A percentile compares a stretch with the other conserved stretches of the same genome.
Evolutionary conservation across 192 early-diverging fungal genomes (phyloP).

Genomic region (Mortierella antarctica): DNA sequence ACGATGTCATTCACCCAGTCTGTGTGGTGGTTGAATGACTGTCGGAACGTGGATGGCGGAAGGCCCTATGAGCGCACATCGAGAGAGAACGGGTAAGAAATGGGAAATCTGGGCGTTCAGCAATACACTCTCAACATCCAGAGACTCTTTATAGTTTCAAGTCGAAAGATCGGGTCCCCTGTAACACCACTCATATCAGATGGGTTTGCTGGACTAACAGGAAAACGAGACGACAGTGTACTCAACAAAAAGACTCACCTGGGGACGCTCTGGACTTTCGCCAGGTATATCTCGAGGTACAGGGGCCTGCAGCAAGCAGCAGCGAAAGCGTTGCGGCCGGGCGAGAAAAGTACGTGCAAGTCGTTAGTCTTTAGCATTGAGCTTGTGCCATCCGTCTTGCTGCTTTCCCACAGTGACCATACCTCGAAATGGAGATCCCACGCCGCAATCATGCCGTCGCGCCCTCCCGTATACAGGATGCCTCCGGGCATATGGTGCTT

Average conservation of each 20-base stretch:
- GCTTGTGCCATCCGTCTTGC: not conserved
- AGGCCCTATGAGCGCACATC: slow-evolving; percentile 18
- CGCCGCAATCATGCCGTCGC: slow-evolving; percentile 87
- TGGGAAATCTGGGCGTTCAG: not conserved
- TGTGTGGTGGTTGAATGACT: slow-evolving; percentile 82
- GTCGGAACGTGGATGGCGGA: slow-evolving; percentile 71
- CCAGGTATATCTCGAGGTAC: slow-evolving; percentile 47
- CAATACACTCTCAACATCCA: too few species aligned
- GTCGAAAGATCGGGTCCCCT: too few species aligned
- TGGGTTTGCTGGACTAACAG: too few species aligned
- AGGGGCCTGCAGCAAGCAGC: slow-evolving; percentile 15
- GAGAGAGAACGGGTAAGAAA: not conserved
- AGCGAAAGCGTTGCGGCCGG: not conserved
- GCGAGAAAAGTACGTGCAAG: not conserved
- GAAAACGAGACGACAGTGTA: not conserved
- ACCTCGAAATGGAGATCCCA: slow-evolving; percentile 84
- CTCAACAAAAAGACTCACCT: slow-evolving; percentile 20
- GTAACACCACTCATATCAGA: too few species aligned
- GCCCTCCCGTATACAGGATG: slow-evolving; percentile 87
- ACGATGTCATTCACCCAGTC: slow-evolving; percentile 98
- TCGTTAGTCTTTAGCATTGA: too few species aligned
- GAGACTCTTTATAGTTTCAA: too few species aligned
- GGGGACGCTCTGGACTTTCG: slow-evolving; percentile 27
- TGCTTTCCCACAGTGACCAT: not conserved
- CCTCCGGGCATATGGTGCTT: slow-evolving; percentile 60